These are phyloP conservation scores for Globisporangium apiculatum DNA, from an alignment of 352 stramenopile genomes.

Conservation along the genomic window DNA sequence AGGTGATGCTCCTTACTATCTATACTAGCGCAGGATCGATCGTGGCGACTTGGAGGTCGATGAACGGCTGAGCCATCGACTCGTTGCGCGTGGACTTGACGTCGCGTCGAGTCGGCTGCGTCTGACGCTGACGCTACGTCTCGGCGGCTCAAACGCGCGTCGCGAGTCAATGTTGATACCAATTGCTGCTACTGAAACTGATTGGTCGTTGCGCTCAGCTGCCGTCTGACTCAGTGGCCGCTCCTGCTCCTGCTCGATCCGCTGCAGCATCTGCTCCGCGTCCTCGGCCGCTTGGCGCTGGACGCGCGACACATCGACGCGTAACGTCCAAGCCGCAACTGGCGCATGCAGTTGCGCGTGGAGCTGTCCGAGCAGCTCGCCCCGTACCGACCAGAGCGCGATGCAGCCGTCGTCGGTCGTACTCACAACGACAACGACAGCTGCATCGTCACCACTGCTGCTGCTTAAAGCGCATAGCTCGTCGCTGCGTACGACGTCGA, in stretches of 20 bases:
- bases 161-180: too few species aligned
- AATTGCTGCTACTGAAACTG: neutral
- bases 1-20: too few species aligned
- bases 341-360: conserved; percentile 2
- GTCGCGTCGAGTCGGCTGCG: too few species aligned
- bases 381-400: conserved; percentile 28
- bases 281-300: neutral
- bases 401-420: conserved; percentile 22
- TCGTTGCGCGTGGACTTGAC: too few species aligned
- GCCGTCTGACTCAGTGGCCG: neutral
- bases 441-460: neutral
- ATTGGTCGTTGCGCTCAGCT: neutral
- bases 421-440: conserved; percentile 17
- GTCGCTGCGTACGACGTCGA: conserved; percentile 11
- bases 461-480: neutral
- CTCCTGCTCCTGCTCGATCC: conserved; percentile 7
- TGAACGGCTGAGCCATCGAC: too few species aligned
- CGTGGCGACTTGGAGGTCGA: too few species aligned
- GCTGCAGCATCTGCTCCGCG: conserved; percentile 8
- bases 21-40: too few species aligned
- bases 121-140: too few species aligned
- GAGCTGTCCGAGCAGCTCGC: conserved; percentile 23
- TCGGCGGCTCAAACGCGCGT: too few species aligned
- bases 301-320: neutral
- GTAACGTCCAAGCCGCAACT: conserved; percentile 6